A percentile compares a stretch with the other conserved stretches of the same genome.
phyloP scores from a whole-genome alignment of 2,329 filamentous ascomycete genomes.

The Colletotrichum tropicicola region DNA sequence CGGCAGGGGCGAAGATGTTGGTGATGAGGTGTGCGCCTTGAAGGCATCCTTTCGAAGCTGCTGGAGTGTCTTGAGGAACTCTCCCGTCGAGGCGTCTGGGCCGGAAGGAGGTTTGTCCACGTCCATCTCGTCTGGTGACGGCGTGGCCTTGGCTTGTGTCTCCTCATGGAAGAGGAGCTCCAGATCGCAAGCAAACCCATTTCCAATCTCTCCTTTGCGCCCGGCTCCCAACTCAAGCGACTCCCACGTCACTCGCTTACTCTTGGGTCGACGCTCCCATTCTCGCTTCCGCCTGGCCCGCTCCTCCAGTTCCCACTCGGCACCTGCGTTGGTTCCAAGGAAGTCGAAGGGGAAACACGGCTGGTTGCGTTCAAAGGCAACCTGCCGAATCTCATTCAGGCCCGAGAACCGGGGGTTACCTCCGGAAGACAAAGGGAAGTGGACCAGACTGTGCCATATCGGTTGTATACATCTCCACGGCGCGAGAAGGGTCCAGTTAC shows the following conservation, averaged over 20 bases:
- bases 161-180: conserved; percentile 67
- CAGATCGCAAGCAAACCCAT: conserved; percentile 87
- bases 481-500: conserved; percentile 83
- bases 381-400: conserved; percentile 79
- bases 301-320: conserved; percentile 78
- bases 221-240: conserved; percentile 77
- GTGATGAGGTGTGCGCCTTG: conserved; percentile 34
- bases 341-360: conserved; percentile 91
- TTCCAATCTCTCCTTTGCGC: conserved; percentile 83
- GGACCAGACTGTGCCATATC: conserved; percentile 88
- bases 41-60: conserved; percentile 39
- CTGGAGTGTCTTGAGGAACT: conserved; percentile 23
- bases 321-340: conserved; percentile 81
- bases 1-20: conserved; percentile 37
- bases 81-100: conserved; percentile 11
- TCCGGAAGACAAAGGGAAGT: conserved; percentile 81
- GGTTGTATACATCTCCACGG: conserved; percentile 91
- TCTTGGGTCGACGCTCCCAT: conserved; percentile 83
- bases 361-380: conserved; percentile 79
- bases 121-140: conserved; percentile 21
- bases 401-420: conserved; percentile 87
- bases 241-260: conserved; percentile 80
- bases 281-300: conserved; percentile 65
- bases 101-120: conserved; percentile 30
- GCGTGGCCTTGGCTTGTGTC: background rate